A percentile compares a stretch with the other conserved stretches of the same genome.
These are phyloP conservation scores for Angomonas deanei DNA, from an alignment of 208 protist species.

Conservation along the genomic window DNA sequence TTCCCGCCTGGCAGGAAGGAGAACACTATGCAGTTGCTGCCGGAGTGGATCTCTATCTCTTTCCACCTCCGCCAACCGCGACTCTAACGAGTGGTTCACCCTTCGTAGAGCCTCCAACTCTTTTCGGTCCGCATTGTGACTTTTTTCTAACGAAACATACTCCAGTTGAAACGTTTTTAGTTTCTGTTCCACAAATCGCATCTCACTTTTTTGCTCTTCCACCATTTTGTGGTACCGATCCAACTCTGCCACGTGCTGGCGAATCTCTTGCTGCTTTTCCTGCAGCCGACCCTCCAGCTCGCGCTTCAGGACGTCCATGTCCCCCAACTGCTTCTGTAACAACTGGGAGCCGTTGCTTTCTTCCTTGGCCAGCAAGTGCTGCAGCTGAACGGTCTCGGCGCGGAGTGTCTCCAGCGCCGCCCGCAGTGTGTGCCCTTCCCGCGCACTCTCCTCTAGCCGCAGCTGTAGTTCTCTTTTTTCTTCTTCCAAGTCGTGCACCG, in stretches of 20 bases:
- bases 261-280: slow-evolving; percentile 5
- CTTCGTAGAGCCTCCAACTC: slow-evolving; percentile 52
- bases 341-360: background rate
- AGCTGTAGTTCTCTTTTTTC: background rate
- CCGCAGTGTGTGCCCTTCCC: background rate
- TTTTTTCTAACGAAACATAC: slow-evolving; percentile 4
- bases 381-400: background rate
- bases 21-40: slow-evolving; percentile 64
- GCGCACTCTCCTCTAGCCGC: background rate
- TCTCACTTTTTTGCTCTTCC: slow-evolving; percentile 8
- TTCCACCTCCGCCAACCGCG: slow-evolving; percentile 59
- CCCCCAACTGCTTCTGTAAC: background rate
- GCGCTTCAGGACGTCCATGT: background rate
- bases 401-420: background rate
- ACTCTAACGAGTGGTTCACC: slow-evolving; percentile 63
- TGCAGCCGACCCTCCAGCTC: background rate
- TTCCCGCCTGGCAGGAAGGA: slow-evolving; percentile 9
- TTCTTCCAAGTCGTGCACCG: background rate
- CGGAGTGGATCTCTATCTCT: slow-evolving; percentile 64
- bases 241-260: slow-evolving; percentile 4
- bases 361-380: background rate
- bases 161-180: slow-evolving; percentile 8
- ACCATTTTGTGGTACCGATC: background rate
- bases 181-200: background rate
- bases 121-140: slow-evolving; percentile 25